phyloP scores from a whole-genome alignment of 2,329 filamentous ascomycete genomes.

The Fusarium subtropicale region DNA sequence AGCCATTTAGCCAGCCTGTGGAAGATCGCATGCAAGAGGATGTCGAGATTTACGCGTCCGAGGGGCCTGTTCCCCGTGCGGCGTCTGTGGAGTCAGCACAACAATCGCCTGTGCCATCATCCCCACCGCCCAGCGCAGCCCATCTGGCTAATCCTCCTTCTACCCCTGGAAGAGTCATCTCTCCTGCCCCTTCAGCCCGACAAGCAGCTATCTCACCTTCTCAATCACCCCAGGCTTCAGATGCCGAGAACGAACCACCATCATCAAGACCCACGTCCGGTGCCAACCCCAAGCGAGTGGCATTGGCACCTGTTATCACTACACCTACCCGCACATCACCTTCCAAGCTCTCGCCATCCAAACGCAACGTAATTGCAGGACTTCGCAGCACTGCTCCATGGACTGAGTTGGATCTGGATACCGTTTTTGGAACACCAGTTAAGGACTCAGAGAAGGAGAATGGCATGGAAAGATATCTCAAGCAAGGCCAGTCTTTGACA shows the following conservation, averaged over 20 bases:
- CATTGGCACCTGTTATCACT: conserved; percentile 59
- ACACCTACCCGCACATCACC: conserved; percentile 68
- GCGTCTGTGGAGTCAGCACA: conserved; percentile 39
- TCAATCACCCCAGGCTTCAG: conserved; percentile 78
- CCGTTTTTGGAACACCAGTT: conserved; percentile 66
- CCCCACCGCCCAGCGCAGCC: conserved; percentile 32
- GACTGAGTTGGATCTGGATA: conserved; percentile 81
- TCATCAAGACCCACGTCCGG: conserved; percentile 69
- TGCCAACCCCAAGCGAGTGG: conserved; percentile 59
- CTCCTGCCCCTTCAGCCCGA: conserved; percentile 61
- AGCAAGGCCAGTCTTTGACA: conserved; percentile 70
- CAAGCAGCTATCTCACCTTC: conserved; percentile 71
- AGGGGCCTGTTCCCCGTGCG: conserved; percentile 25
- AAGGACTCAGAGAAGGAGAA: conserved; percentile 65
- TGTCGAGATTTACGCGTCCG: conserved; percentile 25
- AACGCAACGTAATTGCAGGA: conserved; percentile 66
- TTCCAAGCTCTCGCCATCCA: conserved; percentile 73
- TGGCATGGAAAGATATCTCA: conserved; percentile 61
- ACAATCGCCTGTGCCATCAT: conserved; percentile 37
- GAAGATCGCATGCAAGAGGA: conserved; percentile 37
- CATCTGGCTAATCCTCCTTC: conserved; percentile 51
- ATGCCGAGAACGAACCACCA: conserved; percentile 83
- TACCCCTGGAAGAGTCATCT: conserved; percentile 57
- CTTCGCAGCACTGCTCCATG: conserved; percentile 73
- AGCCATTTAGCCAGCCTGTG: conserved; percentile 24